These are phyloP conservation scores for Magnaporthiopsis incrustans DNA, from an alignment of 2,329 filamentous ascomycete species.

Conservation along the genomic window DNA sequence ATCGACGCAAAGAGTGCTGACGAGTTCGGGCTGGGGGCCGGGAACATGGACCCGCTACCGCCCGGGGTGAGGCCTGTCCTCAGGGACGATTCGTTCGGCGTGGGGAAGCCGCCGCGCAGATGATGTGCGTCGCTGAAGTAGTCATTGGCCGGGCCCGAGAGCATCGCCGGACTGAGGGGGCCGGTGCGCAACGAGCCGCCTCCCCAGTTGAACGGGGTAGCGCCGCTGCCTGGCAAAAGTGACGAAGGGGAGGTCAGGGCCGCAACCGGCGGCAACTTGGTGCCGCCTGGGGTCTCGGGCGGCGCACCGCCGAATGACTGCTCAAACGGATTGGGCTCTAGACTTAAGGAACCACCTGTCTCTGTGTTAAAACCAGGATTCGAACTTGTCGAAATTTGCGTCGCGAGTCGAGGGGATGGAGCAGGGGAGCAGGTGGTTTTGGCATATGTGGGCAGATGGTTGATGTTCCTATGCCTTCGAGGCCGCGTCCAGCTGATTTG, in stretches of 20 bases:
- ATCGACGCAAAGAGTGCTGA: conserved; percentile 74
- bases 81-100: conserved; percentile 91
- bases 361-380: conserved; percentile 63
- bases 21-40: conserved; percentile 79
- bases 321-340: conserved; percentile 95
- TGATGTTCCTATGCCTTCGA: conserved; percentile 24
- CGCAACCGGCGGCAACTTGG: conserved; percentile 81
- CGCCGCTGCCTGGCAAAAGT: conserved; percentile 64
- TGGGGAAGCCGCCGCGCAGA: conserved; percentile 78
- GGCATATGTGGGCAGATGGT: conserved; percentile 39
- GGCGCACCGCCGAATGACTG: conserved; percentile 71
- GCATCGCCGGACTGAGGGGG: conserved; percentile 93
- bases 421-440: conserved; percentile 59
- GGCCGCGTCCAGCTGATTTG: neutral
- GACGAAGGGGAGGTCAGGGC: conserved; percentile 85
- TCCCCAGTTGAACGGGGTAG: conserved; percentile 70
- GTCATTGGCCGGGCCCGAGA: conserved; percentile 76
- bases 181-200: conserved; percentile 81
- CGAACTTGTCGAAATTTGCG: conserved; percentile 37
- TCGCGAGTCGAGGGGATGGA: conserved; percentile 56
- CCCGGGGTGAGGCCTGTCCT: conserved; percentile 88
- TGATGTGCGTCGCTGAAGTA: conserved; percentile 80
- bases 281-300: conserved; percentile 73
- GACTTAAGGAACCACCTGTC: conserved; percentile 49
- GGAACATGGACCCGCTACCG: conserved; percentile 95